Evolutionary conservation across 1,139 yeast genomes (phyloP).

Genomic region (Wickerhamomyces sp.): DNA sequence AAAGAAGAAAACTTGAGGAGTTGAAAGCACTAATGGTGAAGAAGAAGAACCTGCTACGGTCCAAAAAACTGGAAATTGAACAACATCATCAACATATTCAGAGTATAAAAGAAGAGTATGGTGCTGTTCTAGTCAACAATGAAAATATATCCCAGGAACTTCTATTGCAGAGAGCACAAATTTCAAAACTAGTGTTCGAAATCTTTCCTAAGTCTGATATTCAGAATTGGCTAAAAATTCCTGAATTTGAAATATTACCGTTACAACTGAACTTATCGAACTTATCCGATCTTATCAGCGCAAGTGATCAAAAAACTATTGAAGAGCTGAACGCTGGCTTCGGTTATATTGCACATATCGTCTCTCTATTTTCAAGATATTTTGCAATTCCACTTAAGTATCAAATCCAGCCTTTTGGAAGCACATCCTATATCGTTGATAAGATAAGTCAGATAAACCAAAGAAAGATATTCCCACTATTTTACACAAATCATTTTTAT

Average conservation of each 20-base stretch:
- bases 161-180: slow-evolving; percentile 14
- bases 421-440: slow-evolving; percentile 46
- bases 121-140: slow-evolving; percentile 7
- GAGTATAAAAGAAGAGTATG: slow-evolving; percentile 11
- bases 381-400: slow-evolving; percentile 44
- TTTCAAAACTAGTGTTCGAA: slow-evolving; percentile 5
- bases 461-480: slow-evolving; percentile 41
- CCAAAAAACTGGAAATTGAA: neutral
- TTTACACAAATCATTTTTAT: slow-evolving; percentile 41
- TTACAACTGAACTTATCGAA: slow-evolving; percentile 10
- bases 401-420: slow-evolving; percentile 46
- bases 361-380: slow-evolving; percentile 37
- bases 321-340: slow-evolving; percentile 43
- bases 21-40: slow-evolving; percentile 6
- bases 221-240: slow-evolving; percentile 15
- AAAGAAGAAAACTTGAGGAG: slow-evolving; percentile 9
- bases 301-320: slow-evolving; percentile 23
- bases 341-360: slow-evolving; percentile 43
- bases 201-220: slow-evolving; percentile 19
- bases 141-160: slow-evolving; percentile 21
- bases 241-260: slow-evolving; percentile 19
- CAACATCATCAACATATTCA: slow-evolving; percentile 5
- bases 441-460: slow-evolving; percentile 42
- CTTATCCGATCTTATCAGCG: slow-evolving; percentile 15
- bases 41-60: slow-evolving; percentile 5